Evolutionary conservation across 1,139 yeast genomes (phyloP), one percentile per base, ranked within the genome.

Genomic region (Eremothecium sinecaudum): DNA sequence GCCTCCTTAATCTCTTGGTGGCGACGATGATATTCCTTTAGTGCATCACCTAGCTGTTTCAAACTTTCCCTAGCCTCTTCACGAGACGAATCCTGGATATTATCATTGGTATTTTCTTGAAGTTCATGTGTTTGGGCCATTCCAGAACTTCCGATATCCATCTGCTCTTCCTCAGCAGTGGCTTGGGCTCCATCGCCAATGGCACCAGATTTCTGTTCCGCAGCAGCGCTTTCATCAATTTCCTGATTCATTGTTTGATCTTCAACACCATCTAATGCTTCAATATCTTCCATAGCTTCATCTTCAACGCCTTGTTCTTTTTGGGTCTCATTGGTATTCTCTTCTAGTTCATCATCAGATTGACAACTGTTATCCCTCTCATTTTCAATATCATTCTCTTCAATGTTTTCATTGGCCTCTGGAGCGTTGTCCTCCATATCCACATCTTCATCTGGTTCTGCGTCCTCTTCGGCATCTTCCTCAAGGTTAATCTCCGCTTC

Each of bases 11-110:
- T 87, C 49, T 86, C 96, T 56, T 82, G 86, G 45, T 82, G 76
- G 51, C 95, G 79, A 55, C 86, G 81, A 55, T 87, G 93, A 62
- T 81, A 90, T 54, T 87, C 95, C 53, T 86, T 82, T 57, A 86
- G 59, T 0, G 94, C 75, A 55, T 87, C 96, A 35, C 97, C 97
- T 16, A 90, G 66, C 53, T 86, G 86, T 54, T 81, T 81, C 59
- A 87, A 66, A 0, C 92, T 75, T 48, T 86, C 92, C 37, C 71
- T 70, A n/a, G 86, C 90, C 47, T 72, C 72, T 36, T 80, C 78
- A 38, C 82, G 67, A 8, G 83, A 77, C 15, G 69, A 64, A 43
- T 82, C 92, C 30, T 66, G 68, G n/a, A 58, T 45, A 18, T 56
- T 56, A 3, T 51, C 50, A 21, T 56, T 50, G 2, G 51, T 45